phyloP scores from a whole-genome alignment of 108 stramenopile species.

The Cyclotella atomus region DNA sequence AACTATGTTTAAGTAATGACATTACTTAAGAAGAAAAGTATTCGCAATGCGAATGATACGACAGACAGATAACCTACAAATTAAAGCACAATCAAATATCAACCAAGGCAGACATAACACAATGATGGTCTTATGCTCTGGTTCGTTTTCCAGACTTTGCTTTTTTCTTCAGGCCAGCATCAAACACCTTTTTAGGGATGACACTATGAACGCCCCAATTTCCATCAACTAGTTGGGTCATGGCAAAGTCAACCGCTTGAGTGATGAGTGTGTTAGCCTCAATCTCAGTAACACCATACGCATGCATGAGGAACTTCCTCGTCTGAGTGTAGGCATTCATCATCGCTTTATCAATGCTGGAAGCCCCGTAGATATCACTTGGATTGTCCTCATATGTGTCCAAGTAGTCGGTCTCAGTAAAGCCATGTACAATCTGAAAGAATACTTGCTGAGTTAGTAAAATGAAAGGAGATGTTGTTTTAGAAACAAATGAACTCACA shows the following conservation, averaged over 20 bases:
- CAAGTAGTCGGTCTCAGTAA: slow-evolving; percentile 52
- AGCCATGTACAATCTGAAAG: slow-evolving; percentile 58
- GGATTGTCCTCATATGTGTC: slow-evolving; percentile 41
- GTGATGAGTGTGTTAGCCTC: slow-evolving; percentile 46
- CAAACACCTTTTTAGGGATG: slow-evolving; percentile 46
- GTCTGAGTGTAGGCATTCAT: slow-evolving; percentile 54
- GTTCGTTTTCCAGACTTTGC: background rate
- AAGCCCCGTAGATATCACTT: slow-evolving; percentile 38
- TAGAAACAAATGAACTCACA: no score
- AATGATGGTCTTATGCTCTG: no score
- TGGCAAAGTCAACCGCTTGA: slow-evolving; percentile 42
- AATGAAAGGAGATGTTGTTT: no score
- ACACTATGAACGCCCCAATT: slow-evolving; percentile 57
- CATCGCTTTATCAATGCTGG: slow-evolving; percentile 52
- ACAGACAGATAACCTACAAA: no score
- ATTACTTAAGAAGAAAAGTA: no score
- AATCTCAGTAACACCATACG: slow-evolving; percentile 41
- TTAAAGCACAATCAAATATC: no score
- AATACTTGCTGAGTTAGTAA: no score
- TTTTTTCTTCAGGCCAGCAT: background rate
- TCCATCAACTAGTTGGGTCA: slow-evolving; percentile 57
- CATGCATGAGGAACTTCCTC: slow-evolving; percentile 51
- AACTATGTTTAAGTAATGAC: no score
- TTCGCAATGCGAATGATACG: no score
- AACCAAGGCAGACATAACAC: no score